Evolutionary conservation across 2,329 filamentous ascomycete species (phyloP).

Genomic region (Balansia obtecta): DNA sequence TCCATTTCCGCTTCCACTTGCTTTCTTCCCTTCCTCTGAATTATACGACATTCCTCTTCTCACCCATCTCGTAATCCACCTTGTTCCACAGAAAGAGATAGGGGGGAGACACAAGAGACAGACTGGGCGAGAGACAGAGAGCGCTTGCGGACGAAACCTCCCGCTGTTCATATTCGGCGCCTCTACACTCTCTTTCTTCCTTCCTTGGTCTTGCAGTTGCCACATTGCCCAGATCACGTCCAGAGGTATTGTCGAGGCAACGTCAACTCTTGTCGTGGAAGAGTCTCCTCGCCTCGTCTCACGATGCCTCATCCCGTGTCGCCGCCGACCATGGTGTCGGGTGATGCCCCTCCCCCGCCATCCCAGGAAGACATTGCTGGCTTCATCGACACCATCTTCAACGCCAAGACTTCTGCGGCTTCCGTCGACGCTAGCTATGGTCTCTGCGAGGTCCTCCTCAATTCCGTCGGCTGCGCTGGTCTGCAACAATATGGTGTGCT

Average conservation of each 20-base stretch:
- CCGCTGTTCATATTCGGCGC: background rate
- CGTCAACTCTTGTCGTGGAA: background rate
- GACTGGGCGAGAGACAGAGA: background rate
- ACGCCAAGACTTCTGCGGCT: conserved; percentile 52
- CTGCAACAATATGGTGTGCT: conserved; percentile 42
- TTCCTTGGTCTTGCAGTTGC: background rate
- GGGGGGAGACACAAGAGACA: background rate
- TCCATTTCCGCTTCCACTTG: background rate
- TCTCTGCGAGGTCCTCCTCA: conserved; percentile 46
- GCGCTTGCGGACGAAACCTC: background rate
- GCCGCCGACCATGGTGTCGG: conserved; percentile 36
- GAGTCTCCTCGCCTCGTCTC: background rate
- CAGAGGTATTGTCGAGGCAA: background rate
- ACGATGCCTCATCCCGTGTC: conserved; percentile 37
- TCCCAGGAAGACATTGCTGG: conserved; percentile 53
- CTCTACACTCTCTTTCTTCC: background rate
- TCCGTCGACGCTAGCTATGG: conserved; percentile 53
- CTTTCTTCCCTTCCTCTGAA: background rate
- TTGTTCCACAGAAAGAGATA: background rate
- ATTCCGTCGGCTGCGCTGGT: conserved; percentile 40
- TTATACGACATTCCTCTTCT: background rate
- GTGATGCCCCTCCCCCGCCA: conserved; percentile 41
- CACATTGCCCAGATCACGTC: background rate
- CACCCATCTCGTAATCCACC: background rate
- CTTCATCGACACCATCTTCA: conserved; percentile 56